phyloP scores from a whole-genome alignment of 345 rosid genomes.

The Erucastrum elatum region DNA sequence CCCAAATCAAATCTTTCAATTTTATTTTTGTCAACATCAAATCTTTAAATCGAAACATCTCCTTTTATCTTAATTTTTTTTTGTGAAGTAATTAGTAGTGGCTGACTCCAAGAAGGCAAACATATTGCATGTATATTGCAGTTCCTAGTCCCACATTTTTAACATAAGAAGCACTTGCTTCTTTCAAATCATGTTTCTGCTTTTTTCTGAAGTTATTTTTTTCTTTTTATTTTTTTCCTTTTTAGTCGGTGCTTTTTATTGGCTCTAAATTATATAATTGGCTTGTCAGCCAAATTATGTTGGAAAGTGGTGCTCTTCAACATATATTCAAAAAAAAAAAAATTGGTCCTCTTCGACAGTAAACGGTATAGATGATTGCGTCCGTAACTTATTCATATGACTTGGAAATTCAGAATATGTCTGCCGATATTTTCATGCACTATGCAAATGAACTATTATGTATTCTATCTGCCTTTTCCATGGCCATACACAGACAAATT shows the following conservation, averaged over 20 bases:
- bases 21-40: conserved; percentile 39
- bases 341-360: conserved; percentile 18
- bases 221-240: conserved; percentile 8
- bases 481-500: not conserved
- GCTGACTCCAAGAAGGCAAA: conserved; percentile 39
- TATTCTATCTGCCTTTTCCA: not conserved
- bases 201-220: conserved; percentile 7
- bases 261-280: conserved; percentile 37
- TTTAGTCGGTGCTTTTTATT: conserved; percentile 20
- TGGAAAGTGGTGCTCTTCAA: conserved; percentile 21
- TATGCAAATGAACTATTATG: not conserved
- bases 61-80: conserved; percentile 10
- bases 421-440: conserved; percentile 13
- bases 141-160: conserved; percentile 38
- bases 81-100: conserved; percentile 37
- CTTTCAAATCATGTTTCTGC: not conserved
- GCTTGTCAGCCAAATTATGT: conserved; percentile 34
- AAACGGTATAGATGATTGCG: conserved; percentile 10
- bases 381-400: not conserved
- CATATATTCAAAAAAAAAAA: not conserved
- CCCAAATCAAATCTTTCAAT: conserved; percentile 44
- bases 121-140: conserved; percentile 28
- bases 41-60: conserved; percentile 28
- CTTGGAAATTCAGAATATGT: not conserved
- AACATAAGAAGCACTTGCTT: conserved; percentile 33